These are phyloP conservation scores for Leishmania gerbilli DNA, from an alignment of 208 protist genomes.

Conservation along the genomic window DNA sequence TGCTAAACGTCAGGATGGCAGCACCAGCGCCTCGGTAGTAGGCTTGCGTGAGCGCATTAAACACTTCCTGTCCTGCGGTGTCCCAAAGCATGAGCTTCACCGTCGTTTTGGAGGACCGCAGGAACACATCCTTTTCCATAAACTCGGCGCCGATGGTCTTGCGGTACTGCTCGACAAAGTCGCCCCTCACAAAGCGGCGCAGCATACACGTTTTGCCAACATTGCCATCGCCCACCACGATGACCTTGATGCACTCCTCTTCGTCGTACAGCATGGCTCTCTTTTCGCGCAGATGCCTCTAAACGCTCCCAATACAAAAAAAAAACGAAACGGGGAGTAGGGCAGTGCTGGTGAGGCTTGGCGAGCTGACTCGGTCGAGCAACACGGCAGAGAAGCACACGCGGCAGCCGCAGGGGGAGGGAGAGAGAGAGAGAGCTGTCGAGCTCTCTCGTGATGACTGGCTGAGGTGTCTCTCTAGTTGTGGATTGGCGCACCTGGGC, in stretches of 20 bases:
- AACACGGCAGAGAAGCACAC: background rate
- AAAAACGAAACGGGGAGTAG: background rate
- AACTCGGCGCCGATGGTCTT: slow-evolving; percentile 93
- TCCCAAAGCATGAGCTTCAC: slow-evolving; percentile 95
- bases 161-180: slow-evolving; percentile 93
- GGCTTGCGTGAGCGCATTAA: slow-evolving; percentile 90
- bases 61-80: slow-evolving; percentile 94
- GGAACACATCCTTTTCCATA: slow-evolving; percentile 91
- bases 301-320: background rate
- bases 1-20: slow-evolving; percentile 91
- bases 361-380: background rate
- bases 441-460: background rate
- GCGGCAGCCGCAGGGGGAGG: background rate
- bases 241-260: slow-evolving; percentile 92
- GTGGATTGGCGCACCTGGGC: background rate
- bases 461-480: background rate
- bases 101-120: slow-evolving; percentile 53
- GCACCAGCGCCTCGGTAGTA: slow-evolving; percentile 93
- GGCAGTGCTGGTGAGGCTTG: background rate
- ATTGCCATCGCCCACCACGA: slow-evolving; percentile 94
- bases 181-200: slow-evolving; percentile 87
- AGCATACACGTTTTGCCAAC: slow-evolving; percentile 96
- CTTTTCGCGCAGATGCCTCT: background rate
- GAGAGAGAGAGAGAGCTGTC: background rate
- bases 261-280: slow-evolving; percentile 41